These are phyloP conservation scores for Boletus tomentosulus DNA, from an alignment of 768 basidiomycete genomes.

Conservation along the genomic window DNA sequence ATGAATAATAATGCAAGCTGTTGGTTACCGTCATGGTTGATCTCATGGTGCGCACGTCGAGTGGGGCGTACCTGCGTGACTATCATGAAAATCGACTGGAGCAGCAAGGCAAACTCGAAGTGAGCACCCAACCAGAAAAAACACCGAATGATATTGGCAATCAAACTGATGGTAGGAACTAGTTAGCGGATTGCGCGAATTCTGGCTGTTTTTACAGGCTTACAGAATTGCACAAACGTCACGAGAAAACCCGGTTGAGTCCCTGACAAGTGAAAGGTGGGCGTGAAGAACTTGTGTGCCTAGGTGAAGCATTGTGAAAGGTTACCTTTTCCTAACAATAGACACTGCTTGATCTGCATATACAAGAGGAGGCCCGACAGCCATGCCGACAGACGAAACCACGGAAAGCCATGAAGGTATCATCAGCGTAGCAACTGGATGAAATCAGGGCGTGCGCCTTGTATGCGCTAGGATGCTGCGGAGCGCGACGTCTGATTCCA, in stretches of 20 bases:
- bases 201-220: constrained; percentile 15
- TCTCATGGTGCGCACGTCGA: constrained; percentile 2
- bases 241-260: constrained; percentile 80
- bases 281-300: constrained; percentile 2
- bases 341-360: constrained; percentile 80
- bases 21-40: constrained; percentile 15
- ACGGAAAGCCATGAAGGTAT: constrained; percentile 62
- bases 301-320: constrained; percentile 6
- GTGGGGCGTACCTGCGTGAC: constrained; percentile 59
- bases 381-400: constrained; percentile 74
- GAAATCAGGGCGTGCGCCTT: not conserved
- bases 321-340: constrained; percentile 73
- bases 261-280: constrained; percentile 40
- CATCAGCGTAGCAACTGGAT: constrained; percentile 22
- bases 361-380: constrained; percentile 77
- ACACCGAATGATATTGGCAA: constrained; percentile 84
- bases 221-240: constrained; percentile 85
- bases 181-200: constrained; percentile 7
- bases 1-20: constrained; percentile 79
- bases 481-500: constrained; percentile 2
- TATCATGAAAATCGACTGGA: constrained; percentile 85
- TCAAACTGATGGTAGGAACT: constrained; percentile 42
- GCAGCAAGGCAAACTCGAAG: constrained; percentile 72
- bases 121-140: constrained; percentile 86
- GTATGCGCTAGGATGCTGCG: constrained; percentile 2